Percentiles rank a stretch among this genome's conserved stretches.
These are phyloP conservation scores for Parathielavia hyrcaniae DNA, from an alignment of 495 filamentous ascomycete genomes.

Conservation along the genomic window DNA sequence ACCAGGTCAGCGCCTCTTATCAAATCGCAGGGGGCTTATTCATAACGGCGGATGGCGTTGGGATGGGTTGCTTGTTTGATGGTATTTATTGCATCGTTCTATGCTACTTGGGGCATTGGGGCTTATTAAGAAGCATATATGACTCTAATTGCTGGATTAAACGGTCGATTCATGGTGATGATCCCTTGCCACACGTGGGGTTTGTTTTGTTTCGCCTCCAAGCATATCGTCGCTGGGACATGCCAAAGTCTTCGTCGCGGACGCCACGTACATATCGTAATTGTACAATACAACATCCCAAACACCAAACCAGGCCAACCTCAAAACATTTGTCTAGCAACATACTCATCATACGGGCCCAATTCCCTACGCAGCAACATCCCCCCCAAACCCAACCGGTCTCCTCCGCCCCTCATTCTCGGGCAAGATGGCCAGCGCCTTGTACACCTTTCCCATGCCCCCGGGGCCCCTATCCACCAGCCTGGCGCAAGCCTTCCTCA, in stretches of 20 bases:
- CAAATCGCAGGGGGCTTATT: too few relatives aligned
- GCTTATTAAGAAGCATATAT: neutral
- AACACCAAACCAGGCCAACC: neutral
- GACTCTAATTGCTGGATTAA: too few relatives aligned
- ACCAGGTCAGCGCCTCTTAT: neutral
- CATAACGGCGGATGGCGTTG: conserved; percentile 4
- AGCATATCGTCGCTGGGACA: too few relatives aligned
- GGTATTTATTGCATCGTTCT: conserved; percentile 5
- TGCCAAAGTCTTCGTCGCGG: neutral
- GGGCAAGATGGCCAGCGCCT: conserved; percentile 84
- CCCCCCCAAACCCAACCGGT: conserved; percentile 90
- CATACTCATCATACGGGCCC: neutral
- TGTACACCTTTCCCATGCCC: conserved; percentile 92
- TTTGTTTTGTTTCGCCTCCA: too few relatives aligned
- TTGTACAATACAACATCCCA: too few relatives aligned
- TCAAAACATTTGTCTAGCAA: neutral
- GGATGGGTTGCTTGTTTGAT: neutral
- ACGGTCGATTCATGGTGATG: too few relatives aligned
- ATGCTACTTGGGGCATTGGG: neutral
- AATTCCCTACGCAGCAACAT: conserved; percentile 40
- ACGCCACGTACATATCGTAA: neutral
- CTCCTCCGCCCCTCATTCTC: conserved; percentile 63
- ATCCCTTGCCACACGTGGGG: too few relatives aligned
- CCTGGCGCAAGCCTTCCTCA: conserved; percentile 71
- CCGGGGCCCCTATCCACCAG: conserved; percentile 68